Base-by-base conservation (phyloP, 192 early-diverging fungal genomes). In the Chytriomyces sp. region DNA sequence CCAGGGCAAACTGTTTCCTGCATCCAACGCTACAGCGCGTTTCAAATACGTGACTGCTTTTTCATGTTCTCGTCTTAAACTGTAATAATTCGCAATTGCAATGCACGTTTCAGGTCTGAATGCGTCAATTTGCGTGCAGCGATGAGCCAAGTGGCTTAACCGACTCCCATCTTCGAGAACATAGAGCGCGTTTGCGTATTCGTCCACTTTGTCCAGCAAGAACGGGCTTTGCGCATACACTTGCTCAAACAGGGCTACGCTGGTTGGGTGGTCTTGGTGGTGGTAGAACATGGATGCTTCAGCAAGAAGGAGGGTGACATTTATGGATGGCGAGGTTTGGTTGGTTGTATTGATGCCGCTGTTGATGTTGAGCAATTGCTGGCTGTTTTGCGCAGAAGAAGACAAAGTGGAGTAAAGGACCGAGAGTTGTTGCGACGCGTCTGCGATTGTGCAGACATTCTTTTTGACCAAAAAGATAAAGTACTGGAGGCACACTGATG, bases 41-140 rank as follows among this genome's bases (percentile, higher is more conserved):
- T 91, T 91, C 76, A 98, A 96, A 72, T 93, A 95, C 20, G 91
- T 86, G 6, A 97, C 87, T 1, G 97, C 94, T 80, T 94, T 92
- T 64, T 91, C 91, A 65, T 91, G 90, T 67, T 99, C 93, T 18
- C 88, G 74, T 20, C 92, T 89, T 65, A 92, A 69, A 64, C 89
- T 91, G 78, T 96, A 96, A 82, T 96, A 99, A 82, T 99, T 99
- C 43, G 87, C 93, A 46, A 72, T 49, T 13, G 77, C 74, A 49
- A 71, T 73, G 79, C 95, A 96, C 0, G 97, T 97, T 73, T 98
- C 96, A 2, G 93, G 91, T 45, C 94, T 83, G 80, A 89, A 97
- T 70, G 88, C 86, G 78, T 97, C 95, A 0, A 94, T 81, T 23
- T 77, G 77, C 6, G 83, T 83, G 79, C 92, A 90, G 24, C 90